Evolutionary conservation across 495 filamentous ascomycete genomes (phyloP), one percentile per base, ranked within the genome.

Genomic region (Amniculicola lignicola): DNA sequence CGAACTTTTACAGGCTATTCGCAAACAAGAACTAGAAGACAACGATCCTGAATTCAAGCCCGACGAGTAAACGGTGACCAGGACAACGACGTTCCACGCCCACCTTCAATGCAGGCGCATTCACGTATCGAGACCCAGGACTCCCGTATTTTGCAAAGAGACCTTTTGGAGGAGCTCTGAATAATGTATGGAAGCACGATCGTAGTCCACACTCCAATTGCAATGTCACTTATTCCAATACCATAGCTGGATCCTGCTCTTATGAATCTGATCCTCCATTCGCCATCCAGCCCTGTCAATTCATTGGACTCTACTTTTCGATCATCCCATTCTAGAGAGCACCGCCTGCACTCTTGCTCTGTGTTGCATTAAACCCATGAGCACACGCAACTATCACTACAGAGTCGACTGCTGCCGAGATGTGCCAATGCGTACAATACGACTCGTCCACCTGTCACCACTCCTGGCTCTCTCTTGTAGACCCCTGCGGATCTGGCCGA

Each of bases 1-100:
- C 64, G 93, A 97, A 68, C 77, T 98, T 33, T 93, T 96, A 89
- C 79, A 86, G 68, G 79, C 88, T 10, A 93, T 95, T 40, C 80
- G 76, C 61, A 87, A 82, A 59, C 74, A 72, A 40, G 71, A 74
- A 14, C 63, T 74, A 4, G 79, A 79, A 38, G 81, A 73, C 22
- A 68, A 68, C 24, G 57, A 60, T 29, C 57, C 57, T 5, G 57
- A 60, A 22, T 54, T 18, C 39, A 37, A 60, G 24, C 22, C 55
- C n/a, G 38, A 51, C 4, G 31, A 54, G 16, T 48, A 50, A 27
- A 44, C 11, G 22, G 27, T 15, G 23, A n/a, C 5, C 40, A n/a
- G 11, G 16, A 43, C 16, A 33, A 33, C 29, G n/a, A 33, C 7
- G n/a, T 7, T n/a, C 29, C n/a, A 3, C 21, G 16, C 25, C 41